Conservation (phyloP, 2,329 filamentous ascomycete genomes). For the Domatiomyces catenatus region DNA sequence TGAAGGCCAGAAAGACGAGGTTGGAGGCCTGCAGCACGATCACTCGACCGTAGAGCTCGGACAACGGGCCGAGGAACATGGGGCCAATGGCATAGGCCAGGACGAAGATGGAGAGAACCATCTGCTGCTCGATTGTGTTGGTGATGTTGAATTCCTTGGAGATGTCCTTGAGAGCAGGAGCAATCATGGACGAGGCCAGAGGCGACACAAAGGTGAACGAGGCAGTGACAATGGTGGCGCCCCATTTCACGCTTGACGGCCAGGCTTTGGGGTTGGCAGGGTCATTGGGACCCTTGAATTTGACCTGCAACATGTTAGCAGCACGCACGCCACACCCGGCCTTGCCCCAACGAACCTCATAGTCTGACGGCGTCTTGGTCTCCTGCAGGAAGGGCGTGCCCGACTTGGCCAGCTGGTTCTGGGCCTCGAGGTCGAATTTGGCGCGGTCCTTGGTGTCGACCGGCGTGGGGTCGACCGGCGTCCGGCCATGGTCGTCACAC, state of each 20-base stretch:
- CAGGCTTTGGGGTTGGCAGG: slow-evolving; percentile 40
- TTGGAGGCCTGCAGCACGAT: slow-evolving; percentile 41
- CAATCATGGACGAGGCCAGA: slow-evolving; percentile 47
- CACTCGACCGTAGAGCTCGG: slow-evolving; percentile 42
- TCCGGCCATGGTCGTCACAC: slow-evolving; percentile 16
- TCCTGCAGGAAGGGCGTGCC: not conserved
- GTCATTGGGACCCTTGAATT: slow-evolving; percentile 40
- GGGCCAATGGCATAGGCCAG: slow-evolving; percentile 41
- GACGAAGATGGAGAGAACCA: slow-evolving; percentile 42
- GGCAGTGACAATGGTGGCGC: slow-evolving; percentile 39
- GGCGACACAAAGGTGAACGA: slow-evolving; percentile 48
- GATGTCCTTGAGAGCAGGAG: slow-evolving; percentile 38
- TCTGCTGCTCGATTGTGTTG: slow-evolving; percentile 29
- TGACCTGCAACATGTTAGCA: slow-evolving; percentile 21
- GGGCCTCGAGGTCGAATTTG: slow-evolving; percentile 16
- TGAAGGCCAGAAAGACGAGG: slow-evolving; percentile 43
- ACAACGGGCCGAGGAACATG: slow-evolving; percentile 38
- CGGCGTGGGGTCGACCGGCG: slow-evolving; percentile 8
- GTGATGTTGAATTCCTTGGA: slow-evolving; percentile 34
- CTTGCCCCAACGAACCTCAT: slow-evolving; percentile 34
- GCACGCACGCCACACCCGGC: not conserved
- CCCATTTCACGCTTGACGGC: slow-evolving; percentile 42
- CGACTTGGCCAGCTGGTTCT: slow-evolving; percentile 9
- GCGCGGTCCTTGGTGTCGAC: slow-evolving; percentile 9
- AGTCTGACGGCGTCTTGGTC: slow-evolving; percentile 32